Evolutionary conservation across 148 eudicot species (phyloP), one percentile per base, ranked within the genome.

Genomic region (Rhododendron ovatum): DNA sequence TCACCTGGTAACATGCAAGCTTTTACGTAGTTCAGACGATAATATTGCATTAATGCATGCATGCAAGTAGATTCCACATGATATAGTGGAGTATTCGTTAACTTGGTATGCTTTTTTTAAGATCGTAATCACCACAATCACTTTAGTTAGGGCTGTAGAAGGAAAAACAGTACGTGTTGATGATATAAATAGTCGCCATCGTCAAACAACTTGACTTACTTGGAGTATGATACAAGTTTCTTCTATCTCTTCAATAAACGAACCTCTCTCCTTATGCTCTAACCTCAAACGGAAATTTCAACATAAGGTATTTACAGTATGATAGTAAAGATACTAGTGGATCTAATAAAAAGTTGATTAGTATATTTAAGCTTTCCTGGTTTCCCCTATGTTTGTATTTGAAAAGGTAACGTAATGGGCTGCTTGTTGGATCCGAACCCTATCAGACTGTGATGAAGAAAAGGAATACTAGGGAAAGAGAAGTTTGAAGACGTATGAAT

Each of bases 1-100:
- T 37, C 45, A 80, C 87, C 87, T 85, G 81, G 75, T 33, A n/a
- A 41, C 20, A 85, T 17, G 63, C 48, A n/a, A 85, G 48, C 45
- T 17, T 75, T 4, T n/a, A 3, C 12, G 22, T 15, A 37, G 63
- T 26, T 74, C 6, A 47, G 3, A 43, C 26, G 3, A 14, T 53
- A 41, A 12, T 39, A 41, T 17, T 20, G 26, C 5, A 43, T 11
- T 9, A 30, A 80, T 76, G 43, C 45, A 55, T 51, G 71, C 51
- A 45, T 84, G 73, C 53, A 76, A 75, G 13, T 6, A 20, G 43
- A 53, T 24, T 55, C 28, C 33, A 28, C 33, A 73, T 78, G 24
- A 55, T 48, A 24, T 28, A 51, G 55, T 51, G 17, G 55, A n/a
- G 3, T 35, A 17, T 41, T 4, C 0, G 28, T 77, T 43, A 18